These are phyloP conservation scores for Metschnikowia lachancei DNA, from an alignment of 805 yeast genomes.

Conservation along the genomic window DNA sequence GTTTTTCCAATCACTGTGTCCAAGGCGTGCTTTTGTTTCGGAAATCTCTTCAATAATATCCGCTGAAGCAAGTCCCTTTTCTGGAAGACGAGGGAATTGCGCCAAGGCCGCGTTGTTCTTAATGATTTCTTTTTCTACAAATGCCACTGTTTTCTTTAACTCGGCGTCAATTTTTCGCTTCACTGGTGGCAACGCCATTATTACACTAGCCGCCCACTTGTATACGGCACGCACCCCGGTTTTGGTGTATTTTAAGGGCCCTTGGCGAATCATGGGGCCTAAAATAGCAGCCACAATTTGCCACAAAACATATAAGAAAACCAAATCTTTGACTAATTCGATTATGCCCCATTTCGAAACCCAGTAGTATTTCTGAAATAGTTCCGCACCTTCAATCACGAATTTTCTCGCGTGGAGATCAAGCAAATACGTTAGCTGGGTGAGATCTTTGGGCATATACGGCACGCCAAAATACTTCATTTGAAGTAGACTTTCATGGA, in stretches of 20 bases:
- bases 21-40: conserved; percentile 41
- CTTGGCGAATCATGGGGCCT: conserved; percentile 10
- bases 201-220: conserved; percentile 11
- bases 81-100: conserved; percentile 56
- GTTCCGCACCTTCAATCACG: neutral
- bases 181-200: conserved; percentile 49
- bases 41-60: conserved; percentile 53
- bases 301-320: conserved; percentile 20
- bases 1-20: conserved; percentile 75
- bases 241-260: conserved; percentile 12
- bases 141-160: conserved; percentile 43
- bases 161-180: conserved; percentile 59
- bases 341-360: conserved; percentile 13
- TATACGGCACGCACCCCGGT: neutral
- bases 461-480: conserved; percentile 25
- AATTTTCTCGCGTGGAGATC: conserved; percentile 4
- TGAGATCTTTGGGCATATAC: conserved; percentile 22
- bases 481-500: conserved; percentile 4
- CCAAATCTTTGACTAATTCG: conserved; percentile 22
- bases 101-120: conserved; percentile 46
- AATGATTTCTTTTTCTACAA: conserved; percentile 58
- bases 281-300: conserved; percentile 10
- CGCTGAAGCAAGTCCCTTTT: conserved; percentile 49
- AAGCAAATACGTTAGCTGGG: conserved; percentile 15
- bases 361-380: conserved; percentile 1